Conservation (phyloP, 164 flowering plant genomes). For the Chimonanthus salicifolius region DNA sequence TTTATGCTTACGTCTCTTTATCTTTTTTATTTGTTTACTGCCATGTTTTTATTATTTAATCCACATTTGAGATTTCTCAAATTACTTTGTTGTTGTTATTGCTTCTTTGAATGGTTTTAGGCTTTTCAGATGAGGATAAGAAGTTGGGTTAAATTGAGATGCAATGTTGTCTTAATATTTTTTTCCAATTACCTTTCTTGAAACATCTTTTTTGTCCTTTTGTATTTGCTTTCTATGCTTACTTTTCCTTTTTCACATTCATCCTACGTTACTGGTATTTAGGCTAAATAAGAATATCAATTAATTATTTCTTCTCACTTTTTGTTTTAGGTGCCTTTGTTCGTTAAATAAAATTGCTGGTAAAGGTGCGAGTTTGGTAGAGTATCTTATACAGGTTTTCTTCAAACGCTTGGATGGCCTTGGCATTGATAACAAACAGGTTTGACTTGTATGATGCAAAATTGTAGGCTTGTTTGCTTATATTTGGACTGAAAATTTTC, state of each 20-base stretch:
- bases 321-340: conserved; percentile 76
- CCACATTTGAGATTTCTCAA: too few species aligned
- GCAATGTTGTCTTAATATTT: too few species aligned
- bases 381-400: conserved; percentile 73
- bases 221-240: background rate
- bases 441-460: conserved; percentile 12
- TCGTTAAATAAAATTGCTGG: conserved; percentile 68
- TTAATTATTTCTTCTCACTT: background rate
- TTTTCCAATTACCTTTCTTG: background rate
- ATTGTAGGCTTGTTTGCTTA: background rate
- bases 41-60: too few species aligned
- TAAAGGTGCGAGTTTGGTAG: conserved; percentile 58
- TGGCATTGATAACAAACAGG: conserved; percentile 74
- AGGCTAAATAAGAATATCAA: background rate
- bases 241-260: background rate
- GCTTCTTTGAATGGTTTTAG: too few species aligned
- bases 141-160: too few species aligned
- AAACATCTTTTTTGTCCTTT: background rate
- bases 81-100: too few species aligned
- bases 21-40: too few species aligned
- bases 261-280: background rate
- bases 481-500: background rate
- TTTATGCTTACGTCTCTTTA: too few species aligned
- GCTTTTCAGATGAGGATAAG: too few species aligned
- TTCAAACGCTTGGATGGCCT: conserved; percentile 67